Percentiles rank a stretch among this genome's conserved stretches.
These are phyloP conservation scores for Blastocystis sp. DNA, from an alignment of 352 stramenopile species.

Conservation along the genomic window DNA sequence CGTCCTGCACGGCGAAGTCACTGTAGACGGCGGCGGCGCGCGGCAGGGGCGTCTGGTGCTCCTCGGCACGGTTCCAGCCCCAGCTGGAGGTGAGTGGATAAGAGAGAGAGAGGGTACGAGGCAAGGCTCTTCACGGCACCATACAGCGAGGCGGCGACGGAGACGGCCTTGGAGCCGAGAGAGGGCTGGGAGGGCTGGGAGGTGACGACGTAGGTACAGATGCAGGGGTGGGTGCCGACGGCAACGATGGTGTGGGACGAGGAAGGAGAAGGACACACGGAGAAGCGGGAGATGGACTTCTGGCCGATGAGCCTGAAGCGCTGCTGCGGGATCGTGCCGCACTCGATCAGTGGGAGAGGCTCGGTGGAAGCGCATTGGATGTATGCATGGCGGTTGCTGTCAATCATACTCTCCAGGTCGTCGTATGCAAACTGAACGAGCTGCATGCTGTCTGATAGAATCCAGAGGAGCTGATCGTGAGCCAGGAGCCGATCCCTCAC, in stretches of 20 bases:
- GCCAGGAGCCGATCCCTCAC: neutral
- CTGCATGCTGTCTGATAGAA: slow-evolving; percentile 12
- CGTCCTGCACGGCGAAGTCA: neutral
- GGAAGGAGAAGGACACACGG: neutral
- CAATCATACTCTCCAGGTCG: neutral
- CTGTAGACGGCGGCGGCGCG: neutral
- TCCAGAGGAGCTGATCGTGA: slow-evolving; percentile 35
- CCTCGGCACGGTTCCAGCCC: slow-evolving; percentile 7
- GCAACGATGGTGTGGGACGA: slow-evolving; percentile 2
- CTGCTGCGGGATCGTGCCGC: slow-evolving; percentile 42
- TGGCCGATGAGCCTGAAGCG: slow-evolving; percentile 27
- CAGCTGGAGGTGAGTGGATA: neutral
- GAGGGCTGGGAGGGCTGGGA: neutral
- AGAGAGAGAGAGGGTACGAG: neutral
- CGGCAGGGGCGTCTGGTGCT: slow-evolving; percentile 11
- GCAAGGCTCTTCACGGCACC: slow-evolving; percentile 48
- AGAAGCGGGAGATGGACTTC: slow-evolving; percentile 18
- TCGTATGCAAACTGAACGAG: slow-evolving; percentile 27
- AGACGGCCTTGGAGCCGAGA: slow-evolving; percentile 17
- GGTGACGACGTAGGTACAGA: slow-evolving; percentile 46
- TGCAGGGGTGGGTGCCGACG: neutral
- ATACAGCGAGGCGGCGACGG: slow-evolving; percentile 8
- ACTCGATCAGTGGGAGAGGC: slow-evolving; percentile 13
- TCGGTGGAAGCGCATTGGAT: neutral
- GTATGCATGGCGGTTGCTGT: slow-evolving; percentile 40